Conservation (phyloP, 805 yeast species). For the Lipomyces anomalus region DNA sequence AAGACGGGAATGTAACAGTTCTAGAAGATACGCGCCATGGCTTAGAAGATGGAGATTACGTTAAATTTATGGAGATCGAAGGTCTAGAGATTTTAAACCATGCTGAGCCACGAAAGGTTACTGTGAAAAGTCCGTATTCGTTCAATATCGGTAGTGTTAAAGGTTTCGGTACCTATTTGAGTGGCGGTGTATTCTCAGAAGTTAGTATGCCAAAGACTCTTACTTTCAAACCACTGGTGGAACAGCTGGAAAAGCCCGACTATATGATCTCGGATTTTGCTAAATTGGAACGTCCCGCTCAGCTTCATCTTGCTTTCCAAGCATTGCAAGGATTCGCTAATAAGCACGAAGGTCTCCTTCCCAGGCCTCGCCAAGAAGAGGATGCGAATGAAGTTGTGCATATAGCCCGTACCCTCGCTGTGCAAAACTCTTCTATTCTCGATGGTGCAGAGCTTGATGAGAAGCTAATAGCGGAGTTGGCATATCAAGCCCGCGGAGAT, state of each 20-base stretch:
- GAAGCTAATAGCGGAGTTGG: constrained; percentile 60
- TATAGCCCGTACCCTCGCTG: constrained; percentile 54
- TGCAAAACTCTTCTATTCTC: constrained; percentile 53
- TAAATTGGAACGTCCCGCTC: constrained; percentile 86
- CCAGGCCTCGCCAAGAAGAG: constrained; percentile 66
- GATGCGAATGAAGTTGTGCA: constrained; percentile 66
- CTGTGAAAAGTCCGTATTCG: constrained; percentile 92
- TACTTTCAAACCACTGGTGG: constrained; percentile 55
- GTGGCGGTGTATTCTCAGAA: constrained; percentile 89
- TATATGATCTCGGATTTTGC: constrained; percentile 81
- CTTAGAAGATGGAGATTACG: constrained; percentile 84
- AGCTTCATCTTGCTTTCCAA: constrained; percentile 85
- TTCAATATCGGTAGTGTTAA: constrained; percentile 58
- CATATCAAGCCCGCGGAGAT: constrained; percentile 88
- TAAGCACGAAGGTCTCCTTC: constrained; percentile 58
- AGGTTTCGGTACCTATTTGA: constrained; percentile 59
- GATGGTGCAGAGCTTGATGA: constrained; percentile 54
- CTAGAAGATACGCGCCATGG: constrained; percentile 91
- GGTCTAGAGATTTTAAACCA: constrained; percentile 73
- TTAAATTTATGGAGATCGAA: constrained; percentile 77
- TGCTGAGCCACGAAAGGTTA: constrained; percentile 67
- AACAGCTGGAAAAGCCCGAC: constrained; percentile 74
- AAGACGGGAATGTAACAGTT: constrained; percentile 86
- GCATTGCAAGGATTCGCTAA: constrained; percentile 73
- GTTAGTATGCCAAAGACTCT: constrained; percentile 74